A percentile compares a stretch with the other conserved stretches of the same genome.
phyloP scores from a whole-genome alignment of 1,284 basidiomycete genomes.

The Irpex rosettiformis region DNA sequence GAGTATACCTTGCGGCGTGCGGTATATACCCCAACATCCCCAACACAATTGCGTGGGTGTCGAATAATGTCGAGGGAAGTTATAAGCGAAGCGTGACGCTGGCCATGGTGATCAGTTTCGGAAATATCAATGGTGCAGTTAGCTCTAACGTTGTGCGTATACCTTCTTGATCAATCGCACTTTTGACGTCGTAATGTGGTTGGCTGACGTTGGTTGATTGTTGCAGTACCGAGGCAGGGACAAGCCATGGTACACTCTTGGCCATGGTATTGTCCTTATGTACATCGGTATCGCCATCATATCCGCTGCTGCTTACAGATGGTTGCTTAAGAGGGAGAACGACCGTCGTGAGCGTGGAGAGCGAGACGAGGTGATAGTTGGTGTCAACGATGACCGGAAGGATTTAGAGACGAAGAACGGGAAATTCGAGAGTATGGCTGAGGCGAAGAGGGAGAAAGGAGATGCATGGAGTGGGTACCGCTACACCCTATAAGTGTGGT shows the following conservation, averaged over 20 bases:
- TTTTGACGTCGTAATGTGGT: not conserved
- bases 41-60: conserved; percentile 70
- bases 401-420: conserved; percentile 26
- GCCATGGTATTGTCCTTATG: conserved; percentile 46
- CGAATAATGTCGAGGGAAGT: conserved; percentile 65
- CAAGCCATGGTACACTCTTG: conserved; percentile 45
- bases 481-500: conserved; percentile 27
- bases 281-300: conserved; percentile 47
- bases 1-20: conserved; percentile 67
- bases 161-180: no score
- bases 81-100: conserved; percentile 44
- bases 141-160: conserved; percentile 41
- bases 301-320: conserved; percentile 34
- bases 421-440: conserved; percentile 22
- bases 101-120: conserved; percentile 39
- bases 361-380: conserved; percentile 42
- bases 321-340: conserved; percentile 40
- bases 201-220: not conserved
- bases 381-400: conserved; percentile 26
- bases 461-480: conserved; percentile 37
- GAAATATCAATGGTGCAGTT: conserved; percentile 45
- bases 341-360: conserved; percentile 41
- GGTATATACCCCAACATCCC: conserved; percentile 73
- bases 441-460: conserved; percentile 36
- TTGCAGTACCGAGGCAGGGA: conserved; percentile 21